A percentile compares a stretch with the other conserved stretches of the same genome.
phyloP scores from a whole-genome alignment of 1,139 yeast species.

The Protomyces inundatus region DNA sequence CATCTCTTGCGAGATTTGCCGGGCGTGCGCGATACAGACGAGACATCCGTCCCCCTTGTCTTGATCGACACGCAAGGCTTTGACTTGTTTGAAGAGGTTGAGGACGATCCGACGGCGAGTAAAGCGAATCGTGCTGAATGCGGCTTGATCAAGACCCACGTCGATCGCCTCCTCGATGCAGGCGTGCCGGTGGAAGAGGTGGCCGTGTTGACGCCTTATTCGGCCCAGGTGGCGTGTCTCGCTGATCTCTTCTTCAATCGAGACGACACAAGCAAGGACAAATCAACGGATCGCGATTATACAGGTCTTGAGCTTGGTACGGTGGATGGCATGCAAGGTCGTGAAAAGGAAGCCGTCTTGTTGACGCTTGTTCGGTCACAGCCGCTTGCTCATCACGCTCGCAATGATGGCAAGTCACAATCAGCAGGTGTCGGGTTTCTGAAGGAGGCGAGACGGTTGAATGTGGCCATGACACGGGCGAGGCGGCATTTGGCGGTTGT shows the following conservation, averaged over 20 bases:
- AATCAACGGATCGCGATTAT: conserved; percentile 12
- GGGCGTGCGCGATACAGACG: conserved; percentile 46
- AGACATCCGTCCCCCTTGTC: conserved; percentile 48
- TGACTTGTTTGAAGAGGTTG: conserved; percentile 45
- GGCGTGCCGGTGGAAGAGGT: conserved; percentile 46
- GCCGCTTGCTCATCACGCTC: conserved; percentile 38
- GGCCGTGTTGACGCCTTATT: conserved; percentile 84
- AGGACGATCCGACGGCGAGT: conserved; percentile 35
- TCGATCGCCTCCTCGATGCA: conserved; percentile 54
- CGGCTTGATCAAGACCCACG: conserved; percentile 53
- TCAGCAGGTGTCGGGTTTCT: conserved; percentile 67
- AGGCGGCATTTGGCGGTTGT: conserved; percentile 76
- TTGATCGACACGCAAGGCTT: conserved; percentile 98
- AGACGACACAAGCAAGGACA: neutral
- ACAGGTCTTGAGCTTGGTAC: conserved; percentile 73
- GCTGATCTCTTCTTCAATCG: conserved; percentile 41
- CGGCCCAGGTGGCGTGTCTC: conserved; percentile 70
- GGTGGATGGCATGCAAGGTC: conserved; percentile 89
- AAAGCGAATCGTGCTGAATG: conserved; percentile 74
- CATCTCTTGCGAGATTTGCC: conserved; percentile 55
- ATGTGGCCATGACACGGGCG: conserved; percentile 90
- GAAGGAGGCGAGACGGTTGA: conserved; percentile 64
- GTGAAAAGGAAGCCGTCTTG: conserved; percentile 80
- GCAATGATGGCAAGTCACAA: neutral
- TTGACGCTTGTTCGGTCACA: conserved; percentile 79